phyloP scores from a whole-genome alignment of 106 monocot genomes.

The Dioscorea zingiberensis region DNA sequence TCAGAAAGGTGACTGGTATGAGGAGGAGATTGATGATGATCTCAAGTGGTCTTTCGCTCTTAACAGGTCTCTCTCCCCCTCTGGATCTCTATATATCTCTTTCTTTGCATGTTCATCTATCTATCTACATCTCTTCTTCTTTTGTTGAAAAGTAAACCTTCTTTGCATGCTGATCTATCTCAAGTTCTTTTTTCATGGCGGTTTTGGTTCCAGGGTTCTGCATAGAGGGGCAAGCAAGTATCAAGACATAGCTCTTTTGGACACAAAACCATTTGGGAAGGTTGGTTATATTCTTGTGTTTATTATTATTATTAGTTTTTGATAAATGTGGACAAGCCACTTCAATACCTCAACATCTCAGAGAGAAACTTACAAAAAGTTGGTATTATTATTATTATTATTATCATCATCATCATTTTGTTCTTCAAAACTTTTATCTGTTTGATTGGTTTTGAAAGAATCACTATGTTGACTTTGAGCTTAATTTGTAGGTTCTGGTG shows the following conservation, averaged over 20 bases:
- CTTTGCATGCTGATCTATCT: background rate
- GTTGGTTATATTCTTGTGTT: conserved; percentile 13
- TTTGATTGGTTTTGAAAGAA: too few species aligned
- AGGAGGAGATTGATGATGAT: conserved; percentile 65
- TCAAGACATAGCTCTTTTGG: conserved; percentile 77
- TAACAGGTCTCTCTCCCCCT: conserved; percentile 30
- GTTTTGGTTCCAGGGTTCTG: conserved; percentile 39
- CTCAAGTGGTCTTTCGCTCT: conserved; percentile 66
- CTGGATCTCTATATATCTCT: background rate
- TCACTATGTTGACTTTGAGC: too few species aligned
- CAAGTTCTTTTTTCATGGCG: background rate
- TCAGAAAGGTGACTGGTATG: conserved; percentile 41
- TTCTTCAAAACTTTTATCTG: too few species aligned
- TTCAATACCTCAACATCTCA: background rate
- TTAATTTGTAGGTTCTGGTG: conserved; percentile 43
- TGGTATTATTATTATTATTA: too few species aligned
- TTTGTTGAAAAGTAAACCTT: too few species aligned
- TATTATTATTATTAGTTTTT: background rate
- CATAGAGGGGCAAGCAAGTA: conserved; percentile 56
- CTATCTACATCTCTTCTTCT: background rate
- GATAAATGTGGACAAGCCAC: background rate
- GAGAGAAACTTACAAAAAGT: too few species aligned
- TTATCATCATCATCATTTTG: too few species aligned
- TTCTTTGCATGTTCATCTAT: background rate
- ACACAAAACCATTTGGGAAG: conserved; percentile 83